Conservation (phyloP, 2,329 filamentous ascomycete genomes). For the Elsinoe necatrix region DNA sequence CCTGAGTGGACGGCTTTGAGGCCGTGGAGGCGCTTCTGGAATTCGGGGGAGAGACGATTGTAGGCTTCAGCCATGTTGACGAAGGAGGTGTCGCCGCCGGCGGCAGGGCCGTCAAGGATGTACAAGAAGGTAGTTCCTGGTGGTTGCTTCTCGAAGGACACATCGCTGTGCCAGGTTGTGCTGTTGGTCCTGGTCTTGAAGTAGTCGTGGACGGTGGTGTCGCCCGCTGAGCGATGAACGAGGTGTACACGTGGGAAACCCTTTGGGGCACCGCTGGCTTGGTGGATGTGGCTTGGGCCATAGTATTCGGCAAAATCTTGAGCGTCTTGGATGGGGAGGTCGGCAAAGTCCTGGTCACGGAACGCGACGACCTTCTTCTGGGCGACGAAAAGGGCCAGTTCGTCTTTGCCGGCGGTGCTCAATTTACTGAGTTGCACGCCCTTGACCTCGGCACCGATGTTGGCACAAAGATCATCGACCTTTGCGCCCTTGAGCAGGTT, state of each 20-base stretch:
- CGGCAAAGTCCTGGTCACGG: slow-evolving; percentile 58
- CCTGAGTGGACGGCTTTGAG: slow-evolving; percentile 74
- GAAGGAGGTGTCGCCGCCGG: slow-evolving; percentile 79
- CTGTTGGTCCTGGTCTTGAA: slow-evolving; percentile 65
- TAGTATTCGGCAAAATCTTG: slow-evolving; percentile 66
- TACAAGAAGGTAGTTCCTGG: slow-evolving; percentile 87
- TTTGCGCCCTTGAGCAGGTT: slow-evolving; percentile 53
- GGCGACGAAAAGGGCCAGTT: slow-evolving; percentile 66
- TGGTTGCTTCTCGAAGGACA: slow-evolving; percentile 80
- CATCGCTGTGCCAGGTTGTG: slow-evolving; percentile 82
- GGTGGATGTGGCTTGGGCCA: slow-evolving; percentile 73
- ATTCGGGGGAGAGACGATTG: slow-evolving; percentile 66
- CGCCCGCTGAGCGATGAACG: slow-evolving; percentile 62
- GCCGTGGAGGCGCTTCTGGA: slow-evolving; percentile 72
- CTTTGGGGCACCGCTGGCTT: slow-evolving; percentile 64
- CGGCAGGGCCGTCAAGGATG: slow-evolving; percentile 69
- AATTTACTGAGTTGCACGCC: slow-evolving; percentile 65
- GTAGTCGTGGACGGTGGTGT: slow-evolving; percentile 53
- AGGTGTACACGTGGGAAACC: slow-evolving; percentile 69
- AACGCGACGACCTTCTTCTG: slow-evolving; percentile 73
- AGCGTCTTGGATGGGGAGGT: slow-evolving; percentile 61
- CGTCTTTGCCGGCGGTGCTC: slow-evolving; percentile 60
- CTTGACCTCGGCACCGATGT: slow-evolving; percentile 62
- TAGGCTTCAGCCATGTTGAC: slow-evolving; percentile 74
- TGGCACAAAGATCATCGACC: slow-evolving; percentile 58